Evolutionary conservation across 116 monocot genomes (phyloP), one percentile per base, ranked within the genome.

Genomic region (Cymodocea nodosa): DNA sequence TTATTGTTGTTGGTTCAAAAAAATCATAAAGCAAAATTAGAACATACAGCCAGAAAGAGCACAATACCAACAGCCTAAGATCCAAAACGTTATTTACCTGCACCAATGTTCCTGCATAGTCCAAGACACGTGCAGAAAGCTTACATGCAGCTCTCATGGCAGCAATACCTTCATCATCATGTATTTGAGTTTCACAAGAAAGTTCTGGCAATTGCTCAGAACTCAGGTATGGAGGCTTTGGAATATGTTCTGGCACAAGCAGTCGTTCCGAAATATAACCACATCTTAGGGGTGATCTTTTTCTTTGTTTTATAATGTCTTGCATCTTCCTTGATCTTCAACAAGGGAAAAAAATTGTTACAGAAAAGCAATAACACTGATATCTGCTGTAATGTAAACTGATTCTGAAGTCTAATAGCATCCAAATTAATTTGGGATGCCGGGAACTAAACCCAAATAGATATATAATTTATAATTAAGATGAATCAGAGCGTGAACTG

Each of bases 81-180:
- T 44, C 44, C 44, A 44, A 44, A 44, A 44, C 44, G 12, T 44
- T 44, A 8, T 44, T 70, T 75, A 98, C 98, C 75, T 77, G 80
- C 75, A 98, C 92, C 64, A 98, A 77, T 68, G 84, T 84, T 79
- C 98, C 98, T 52, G 98, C 98, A 80, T 80, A 73, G 7, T 89
- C 89, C 74, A 98, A 78, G 71, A 98, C 98, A 74, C 78, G 98
- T 22, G 98, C 92, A 74, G 98, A 92, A 73, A 98, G 89, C 69
- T 86, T 71, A 81, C 98, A 84, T 23, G 92, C 76, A 80, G 88
- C 86, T 76, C 51, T 81, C 92, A 98, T 98, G 39, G 70, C 56
- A 78, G 75, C 54, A 76, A 92, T 84, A 20, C 92, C 84, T 68
- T 84, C 92, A 3, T 76, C 82, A 74, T 89, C 75, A 66, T 92